Evolutionary conservation across 2,329 filamentous ascomycete genomes (phyloP).

Genomic region (Hymenoscyphus linearis): DNA sequence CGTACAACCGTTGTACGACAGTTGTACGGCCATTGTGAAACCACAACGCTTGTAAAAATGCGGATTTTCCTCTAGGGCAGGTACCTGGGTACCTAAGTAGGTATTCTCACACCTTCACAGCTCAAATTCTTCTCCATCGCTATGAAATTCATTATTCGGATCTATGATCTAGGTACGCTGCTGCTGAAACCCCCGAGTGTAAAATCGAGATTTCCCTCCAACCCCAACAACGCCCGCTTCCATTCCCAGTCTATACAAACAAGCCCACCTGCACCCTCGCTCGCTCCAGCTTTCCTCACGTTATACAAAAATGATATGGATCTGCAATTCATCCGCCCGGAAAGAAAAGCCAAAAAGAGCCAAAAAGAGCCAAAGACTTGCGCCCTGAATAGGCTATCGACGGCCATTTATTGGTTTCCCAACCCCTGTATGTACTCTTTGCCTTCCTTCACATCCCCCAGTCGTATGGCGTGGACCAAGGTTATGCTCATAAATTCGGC

Average conservation of each 20-base stretch:
- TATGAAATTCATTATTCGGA: constrained; percentile 2
- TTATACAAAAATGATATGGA: not conserved
- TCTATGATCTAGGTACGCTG: not conserved
- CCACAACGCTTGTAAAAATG: no score
- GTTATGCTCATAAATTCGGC: not conserved
- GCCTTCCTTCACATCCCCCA: not conserved
- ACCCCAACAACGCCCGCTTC: constrained; percentile 8
- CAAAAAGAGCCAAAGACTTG: not conserved
- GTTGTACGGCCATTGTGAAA: no score
- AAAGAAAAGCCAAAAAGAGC: not conserved
- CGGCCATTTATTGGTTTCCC: not conserved
- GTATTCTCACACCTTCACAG: not conserved
- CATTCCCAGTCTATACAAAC: not conserved
- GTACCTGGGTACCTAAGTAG: not conserved
- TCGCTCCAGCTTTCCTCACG: not conserved
- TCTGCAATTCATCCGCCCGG: not conserved
- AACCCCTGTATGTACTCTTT: not conserved
- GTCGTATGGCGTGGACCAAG: not conserved
- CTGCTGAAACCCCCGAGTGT: not conserved
- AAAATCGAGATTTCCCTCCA: not conserved
- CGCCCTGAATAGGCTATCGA: not conserved
- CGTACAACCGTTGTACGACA: no score
- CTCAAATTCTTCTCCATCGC: not conserved
- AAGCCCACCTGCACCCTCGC: no score
- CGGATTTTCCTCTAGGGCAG: no score